Conservation (phyloP, 495 filamentous ascomycete species). For the Annulohypoxylon moriforme region DNA sequence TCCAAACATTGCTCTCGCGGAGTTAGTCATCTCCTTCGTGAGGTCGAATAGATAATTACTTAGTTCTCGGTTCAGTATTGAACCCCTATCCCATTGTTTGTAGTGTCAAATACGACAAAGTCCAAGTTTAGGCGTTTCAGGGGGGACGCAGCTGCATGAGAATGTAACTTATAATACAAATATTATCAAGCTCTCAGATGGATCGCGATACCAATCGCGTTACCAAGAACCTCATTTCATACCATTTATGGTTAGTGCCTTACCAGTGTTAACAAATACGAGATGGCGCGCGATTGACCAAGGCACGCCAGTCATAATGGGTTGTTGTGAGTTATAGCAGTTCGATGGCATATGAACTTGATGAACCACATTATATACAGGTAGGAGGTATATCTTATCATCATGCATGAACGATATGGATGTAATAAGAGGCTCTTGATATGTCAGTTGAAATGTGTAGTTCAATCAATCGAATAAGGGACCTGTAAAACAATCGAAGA, state of each 20-base stretch:
- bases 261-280: conserved; percentile 6
- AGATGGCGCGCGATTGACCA: neutral
- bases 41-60: neutral
- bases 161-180: conserved; percentile 21
- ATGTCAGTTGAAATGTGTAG: no score
- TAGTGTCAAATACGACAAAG: conserved; percentile 10
- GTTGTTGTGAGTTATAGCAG: neutral
- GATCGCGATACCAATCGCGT: conserved; percentile 1
- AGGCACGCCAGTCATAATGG: no score
- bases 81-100: neutral
- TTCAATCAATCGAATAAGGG: neutral
- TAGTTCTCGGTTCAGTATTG: neutral
- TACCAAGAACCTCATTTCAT: neutral
- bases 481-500: neutral
- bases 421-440: no score
- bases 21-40: neutral
- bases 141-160: conserved; percentile 9
- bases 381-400: neutral
- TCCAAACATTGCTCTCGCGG: neutral
- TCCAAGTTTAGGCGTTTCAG: conserved; percentile 31
- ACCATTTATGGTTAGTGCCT: conserved; percentile 1
- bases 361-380: neutral
- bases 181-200: neutral
- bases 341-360: neutral
- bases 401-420: no score